Base-by-base conservation (phyloP, 345 rosid species). In the Physaria fendleri region DNA sequence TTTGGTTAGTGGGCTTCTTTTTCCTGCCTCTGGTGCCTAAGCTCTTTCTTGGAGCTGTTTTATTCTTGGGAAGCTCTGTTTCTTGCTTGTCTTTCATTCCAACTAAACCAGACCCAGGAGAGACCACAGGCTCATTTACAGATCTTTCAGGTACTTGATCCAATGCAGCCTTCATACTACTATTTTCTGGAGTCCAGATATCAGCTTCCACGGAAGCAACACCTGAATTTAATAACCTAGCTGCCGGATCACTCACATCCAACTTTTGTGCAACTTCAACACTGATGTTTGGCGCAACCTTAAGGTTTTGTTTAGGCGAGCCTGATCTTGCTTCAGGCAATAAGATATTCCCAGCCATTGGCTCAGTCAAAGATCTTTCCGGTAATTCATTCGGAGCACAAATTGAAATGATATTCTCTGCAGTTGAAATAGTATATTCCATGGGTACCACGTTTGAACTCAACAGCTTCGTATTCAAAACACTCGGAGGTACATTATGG, bases 11-110 rank as follows among this genome's bases (percentile, higher is more conserved):
- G 59, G 69, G 24, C 25, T 52, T 68, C 48, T 43, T 68, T 41
- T 72, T 25, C 64, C 81, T 84, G 54, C 78, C 64, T 74, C 81
- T 71, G 22, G 83, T 66, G 62, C 90, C 87, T 66, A 81, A 70
- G 17, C 78, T 80, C 79, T 76, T 89, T 71, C 68, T 82, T 49
- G 71, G 47, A 66, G 69, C 54, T 53, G 30, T 48, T 76, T 78
- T 84, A 77, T 74, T 84, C 75, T 57, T 70, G 30, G 25, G 33
- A 23, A 63, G 79, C 61, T 49, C 80, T 56, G 59, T 41, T 29
- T 44, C 64, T 47, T 32, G 59, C 45, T 64, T 72, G 15, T 35
- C 65, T 43, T 30, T 71, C 61, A 18, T 78, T 54, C 58, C 80
- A 54, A 20, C 62, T 13, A 43, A 46, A 68, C 74, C 71, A 48